Conservation (phyloP, 2,329 filamentous ascomycete species). For the Chrysoporthe cubensis region DNA sequence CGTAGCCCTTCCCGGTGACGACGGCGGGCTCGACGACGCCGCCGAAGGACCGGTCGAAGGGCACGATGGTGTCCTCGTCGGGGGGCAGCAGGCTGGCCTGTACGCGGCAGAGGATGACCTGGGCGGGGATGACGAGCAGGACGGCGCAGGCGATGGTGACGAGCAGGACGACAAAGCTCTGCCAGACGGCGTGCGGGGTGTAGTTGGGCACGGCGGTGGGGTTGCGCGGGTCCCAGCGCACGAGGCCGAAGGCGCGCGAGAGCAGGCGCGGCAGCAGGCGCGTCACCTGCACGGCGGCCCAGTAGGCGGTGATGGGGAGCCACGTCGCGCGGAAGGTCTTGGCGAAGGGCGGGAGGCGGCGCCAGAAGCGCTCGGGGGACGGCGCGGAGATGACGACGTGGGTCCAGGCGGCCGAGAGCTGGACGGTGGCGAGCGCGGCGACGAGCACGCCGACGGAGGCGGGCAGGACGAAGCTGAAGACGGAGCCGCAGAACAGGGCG, state of each 20-base stretch:
- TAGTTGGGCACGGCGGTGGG: conserved; percentile 43
- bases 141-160: conserved; percentile 56
- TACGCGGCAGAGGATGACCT: conserved; percentile 77
- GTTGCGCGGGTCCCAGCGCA: conserved; percentile 41
- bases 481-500: conserved; percentile 43
- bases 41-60: conserved; percentile 85
- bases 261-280: conserved; percentile 52
- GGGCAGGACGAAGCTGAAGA: conserved; percentile 45
- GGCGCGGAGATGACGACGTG: conserved; percentile 81
- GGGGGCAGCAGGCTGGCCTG: conserved; percentile 86
- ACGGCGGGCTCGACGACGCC: conserved; percentile 77
- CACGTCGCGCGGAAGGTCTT: conserved; percentile 70
- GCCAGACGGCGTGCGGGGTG: conserved; percentile 47
- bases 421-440: conserved; percentile 64
- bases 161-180: conserved; percentile 50
- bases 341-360: conserved; percentile 69
- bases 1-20: conserved; percentile 71
- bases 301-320: conserved; percentile 66
- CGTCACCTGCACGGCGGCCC: conserved; percentile 58
- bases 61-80: conserved; percentile 80
- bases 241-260: conserved; percentile 52
- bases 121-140: conserved; percentile 73
- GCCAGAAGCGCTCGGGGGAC: conserved; percentile 65
- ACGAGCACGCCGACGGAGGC: conserved; percentile 57
- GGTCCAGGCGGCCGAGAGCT: conserved; percentile 78